phyloP scores from a whole-genome alignment of 1,139 yeast species.

The Lodderomyces elongisporus region DNA sequence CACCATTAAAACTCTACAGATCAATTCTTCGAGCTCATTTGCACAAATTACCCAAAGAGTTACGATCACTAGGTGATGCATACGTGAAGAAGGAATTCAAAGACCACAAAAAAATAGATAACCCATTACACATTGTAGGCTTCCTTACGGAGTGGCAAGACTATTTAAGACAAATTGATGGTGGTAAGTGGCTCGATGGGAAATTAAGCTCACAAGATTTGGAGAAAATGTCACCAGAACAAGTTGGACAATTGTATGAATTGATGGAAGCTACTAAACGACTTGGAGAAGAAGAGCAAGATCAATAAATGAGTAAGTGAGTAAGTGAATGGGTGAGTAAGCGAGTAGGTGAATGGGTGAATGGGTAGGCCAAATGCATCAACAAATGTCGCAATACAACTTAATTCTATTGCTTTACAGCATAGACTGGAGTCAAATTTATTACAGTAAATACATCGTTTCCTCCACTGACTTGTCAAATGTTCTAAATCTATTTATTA shows the following conservation, averaged over 20 bases:
- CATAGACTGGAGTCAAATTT: too few relatives aligned
- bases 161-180: constrained; percentile 65
- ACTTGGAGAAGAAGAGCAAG: constrained; percentile 24
- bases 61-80: constrained; percentile 77
- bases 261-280: constrained; percentile 48
- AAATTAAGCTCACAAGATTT: constrained; percentile 61
- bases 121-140: constrained; percentile 91
- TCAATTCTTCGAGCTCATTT: constrained; percentile 77
- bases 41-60: constrained; percentile 55
- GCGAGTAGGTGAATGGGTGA: too few relatives aligned
- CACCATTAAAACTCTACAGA: constrained; percentile 75
- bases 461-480: too few relatives aligned
- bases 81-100: constrained; percentile 88
- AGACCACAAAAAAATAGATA: constrained; percentile 77
- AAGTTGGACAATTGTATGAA: constrained; percentile 66
- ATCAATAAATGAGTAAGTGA: constrained; percentile 1
- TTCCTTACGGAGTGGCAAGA: constrained; percentile 94
- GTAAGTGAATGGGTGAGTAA: too few relatives aligned
- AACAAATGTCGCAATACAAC: background rate
- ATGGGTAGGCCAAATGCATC: constrained; percentile 1
- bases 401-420: too few relatives aligned
- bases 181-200: constrained; percentile 73
- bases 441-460: too few relatives aligned
- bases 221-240: constrained; percentile 86
- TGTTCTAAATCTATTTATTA: too few relatives aligned